Evolutionary conservation across 129 eudicot genomes (phyloP).

Genomic region (Ambrosia artemisiifolia): DNA sequence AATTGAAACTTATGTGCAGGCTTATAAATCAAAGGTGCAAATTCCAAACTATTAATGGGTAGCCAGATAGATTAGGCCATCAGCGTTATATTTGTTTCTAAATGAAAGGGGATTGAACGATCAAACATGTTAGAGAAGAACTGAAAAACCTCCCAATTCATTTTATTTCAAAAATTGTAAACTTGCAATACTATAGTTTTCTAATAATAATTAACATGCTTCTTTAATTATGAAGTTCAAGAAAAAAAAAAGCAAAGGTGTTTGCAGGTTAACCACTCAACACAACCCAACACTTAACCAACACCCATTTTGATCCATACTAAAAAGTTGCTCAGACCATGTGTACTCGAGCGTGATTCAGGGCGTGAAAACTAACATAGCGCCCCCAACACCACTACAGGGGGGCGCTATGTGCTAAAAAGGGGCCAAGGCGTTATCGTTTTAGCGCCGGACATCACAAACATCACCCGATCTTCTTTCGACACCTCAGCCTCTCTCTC

Average conservation of each 20-base stretch:
- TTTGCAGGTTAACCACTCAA: not conserved
- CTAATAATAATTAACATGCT: not conserved
- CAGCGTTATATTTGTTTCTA: conserved; percentile 1
- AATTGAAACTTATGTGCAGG: not conserved
- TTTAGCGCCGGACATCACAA: no score
- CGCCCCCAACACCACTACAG: no score
- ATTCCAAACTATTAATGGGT: not conserved
- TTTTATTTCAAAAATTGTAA: not conserved
- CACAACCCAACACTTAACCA: no score
- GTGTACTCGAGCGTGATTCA: no score
- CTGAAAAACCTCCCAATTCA: not conserved
- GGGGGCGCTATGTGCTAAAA: no score
- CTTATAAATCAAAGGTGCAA: not conserved
- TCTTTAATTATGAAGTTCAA: not conserved
- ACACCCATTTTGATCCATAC: no score
- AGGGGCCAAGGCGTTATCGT: no score
- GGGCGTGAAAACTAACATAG: no score
- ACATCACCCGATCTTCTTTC: no score
- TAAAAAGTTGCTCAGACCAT: no score
- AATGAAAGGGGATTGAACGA: not conserved
- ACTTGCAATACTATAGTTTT: not conserved
- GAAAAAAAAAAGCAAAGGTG: no score
- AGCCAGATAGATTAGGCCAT: not conserved
- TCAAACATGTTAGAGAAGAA: not conserved
- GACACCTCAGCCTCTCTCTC: no score